Evolutionary conservation across 2,329 filamentous ascomycete species (phyloP).

Genomic region (Acephala macrosclerotiorum): DNA sequence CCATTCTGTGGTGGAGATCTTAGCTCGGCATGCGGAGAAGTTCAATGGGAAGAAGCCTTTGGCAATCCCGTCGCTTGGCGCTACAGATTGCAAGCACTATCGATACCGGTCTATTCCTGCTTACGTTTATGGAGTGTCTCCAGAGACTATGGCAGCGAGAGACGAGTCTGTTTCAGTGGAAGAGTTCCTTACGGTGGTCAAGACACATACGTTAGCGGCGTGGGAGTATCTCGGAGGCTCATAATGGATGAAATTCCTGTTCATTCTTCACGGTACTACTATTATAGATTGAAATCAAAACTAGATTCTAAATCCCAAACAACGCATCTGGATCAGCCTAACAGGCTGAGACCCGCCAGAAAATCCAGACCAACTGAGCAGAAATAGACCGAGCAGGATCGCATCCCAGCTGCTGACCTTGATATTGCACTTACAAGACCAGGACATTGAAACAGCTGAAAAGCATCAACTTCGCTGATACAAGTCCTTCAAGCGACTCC

Average conservation of each 20-base stretch:
- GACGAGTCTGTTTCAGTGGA: conserved; percentile 40
- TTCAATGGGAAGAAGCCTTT: conserved; percentile 41
- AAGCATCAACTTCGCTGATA: too few species aligned
- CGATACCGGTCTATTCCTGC: conserved; percentile 47
- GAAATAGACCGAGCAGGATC: too few species aligned
- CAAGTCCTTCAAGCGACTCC: too few species aligned
- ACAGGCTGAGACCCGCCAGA: too few species aligned
- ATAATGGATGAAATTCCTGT: background rate
- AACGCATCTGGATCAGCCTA: too few species aligned
- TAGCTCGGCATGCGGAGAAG: conserved; percentile 41
- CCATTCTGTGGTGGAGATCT: conserved; percentile 44
- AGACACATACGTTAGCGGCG: conserved; percentile 42
- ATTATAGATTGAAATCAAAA: too few species aligned
- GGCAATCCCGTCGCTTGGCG: conserved; percentile 48
- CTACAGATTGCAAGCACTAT: conserved; percentile 52
- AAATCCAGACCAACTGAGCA: too few species aligned
- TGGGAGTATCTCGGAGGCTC: conserved; percentile 41
- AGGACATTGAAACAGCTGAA: too few species aligned
- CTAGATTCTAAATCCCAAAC: too few species aligned
- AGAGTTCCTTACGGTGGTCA: conserved; percentile 43
- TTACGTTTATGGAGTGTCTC: conserved; percentile 46
- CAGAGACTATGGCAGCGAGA: conserved; percentile 40
- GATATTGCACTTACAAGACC: too few species aligned
- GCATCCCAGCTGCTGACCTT: too few species aligned
- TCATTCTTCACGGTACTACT: too few species aligned